Conservation (phyloP, 2,329 filamentous ascomycete species). For the Xylogone sp. region DNA sequence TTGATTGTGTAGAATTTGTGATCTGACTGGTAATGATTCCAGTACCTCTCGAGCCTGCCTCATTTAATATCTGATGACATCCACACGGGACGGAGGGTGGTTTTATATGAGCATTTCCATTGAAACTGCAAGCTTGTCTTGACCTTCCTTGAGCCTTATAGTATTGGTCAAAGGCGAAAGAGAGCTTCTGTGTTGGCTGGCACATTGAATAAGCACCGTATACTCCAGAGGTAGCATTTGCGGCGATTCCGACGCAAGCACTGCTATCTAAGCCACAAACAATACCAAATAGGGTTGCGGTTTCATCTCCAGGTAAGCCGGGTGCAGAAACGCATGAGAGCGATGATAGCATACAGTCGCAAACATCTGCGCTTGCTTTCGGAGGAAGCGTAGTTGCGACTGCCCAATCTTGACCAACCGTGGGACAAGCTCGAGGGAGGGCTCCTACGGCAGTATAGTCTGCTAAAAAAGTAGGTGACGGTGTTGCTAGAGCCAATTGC, state of each 20-base stretch:
- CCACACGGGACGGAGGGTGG: slow-evolving; percentile 40
- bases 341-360: slow-evolving; percentile 78
- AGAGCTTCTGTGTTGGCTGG: slow-evolving; percentile 64
- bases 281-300: slow-evolving; percentile 66
- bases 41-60: slow-evolving; percentile 59
- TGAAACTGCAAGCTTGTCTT: slow-evolving; percentile 65
- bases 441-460: slow-evolving; percentile 74
- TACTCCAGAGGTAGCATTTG: slow-evolving; percentile 61
- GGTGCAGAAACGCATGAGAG: slow-evolving; percentile 66
- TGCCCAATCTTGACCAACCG: slow-evolving; percentile 60
- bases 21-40: slow-evolving; percentile 48
- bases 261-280: slow-evolving; percentile 59
- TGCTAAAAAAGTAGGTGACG: slow-evolving; percentile 60
- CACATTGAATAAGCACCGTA: slow-evolving; percentile 83
- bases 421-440: slow-evolving; percentile 66
- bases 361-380: slow-evolving; percentile 72
- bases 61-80: slow-evolving; percentile 57
- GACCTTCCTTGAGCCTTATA: slow-evolving; percentile 54
- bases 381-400: slow-evolving; percentile 73
- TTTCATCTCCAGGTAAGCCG: slow-evolving; percentile 53
- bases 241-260: slow-evolving; percentile 65
- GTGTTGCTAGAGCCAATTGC: slow-evolving; percentile 64
- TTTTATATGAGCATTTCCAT: slow-evolving; percentile 57
- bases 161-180: slow-evolving; percentile 71
- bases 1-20: slow-evolving; percentile 31